A percentile compares a stretch with the other conserved stretches of the same genome.
Conservation (phyloP, 306 rosid genomes). For the Dicorynia guianensis region DNA sequence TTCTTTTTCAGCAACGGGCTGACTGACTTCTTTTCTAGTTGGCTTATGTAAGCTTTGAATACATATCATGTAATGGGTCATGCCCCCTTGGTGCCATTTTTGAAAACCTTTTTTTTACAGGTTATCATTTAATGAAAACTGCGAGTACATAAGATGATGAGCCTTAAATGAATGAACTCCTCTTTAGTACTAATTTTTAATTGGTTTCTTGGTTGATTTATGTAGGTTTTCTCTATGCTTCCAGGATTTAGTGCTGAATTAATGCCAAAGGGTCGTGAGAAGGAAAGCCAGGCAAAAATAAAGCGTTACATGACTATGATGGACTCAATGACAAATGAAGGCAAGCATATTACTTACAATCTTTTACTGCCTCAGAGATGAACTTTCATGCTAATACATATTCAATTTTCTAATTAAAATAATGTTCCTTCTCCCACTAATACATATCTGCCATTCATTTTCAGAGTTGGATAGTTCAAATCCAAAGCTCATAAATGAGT, state of each 20-base stretch:
- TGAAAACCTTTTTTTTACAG: too few relatives aligned
- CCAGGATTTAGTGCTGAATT: slow-evolving; percentile 62
- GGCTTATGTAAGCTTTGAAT: too few relatives aligned
- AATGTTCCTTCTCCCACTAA: background rate
- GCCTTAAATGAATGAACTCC: too few relatives aligned
- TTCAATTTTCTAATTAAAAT: background rate
- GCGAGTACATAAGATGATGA: too few relatives aligned
- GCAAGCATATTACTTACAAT: slow-evolving; percentile 21
- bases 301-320: slow-evolving; percentile 77
- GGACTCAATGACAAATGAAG: slow-evolving; percentile 76
- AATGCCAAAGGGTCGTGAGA: slow-evolving; percentile 72
- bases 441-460: slow-evolving; percentile 16
- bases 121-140: too few relatives aligned
- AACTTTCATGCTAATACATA: background rate
- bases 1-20: too few relatives aligned
- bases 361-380: background rate
- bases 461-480: slow-evolving; percentile 70
- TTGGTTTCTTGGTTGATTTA: background rate
- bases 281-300: slow-evolving; percentile 70
- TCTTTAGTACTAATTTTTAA: background rate
- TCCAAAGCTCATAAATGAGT: slow-evolving; percentile 68
- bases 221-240: slow-evolving; percentile 65
- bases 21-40: too few relatives aligned
- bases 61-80: too few relatives aligned
- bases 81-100: too few relatives aligned